These are phyloP conservation scores for Aspergillus haitiensis DNA, from an alignment of 495 filamentous ascomycete species.

Conservation along the genomic window DNA sequence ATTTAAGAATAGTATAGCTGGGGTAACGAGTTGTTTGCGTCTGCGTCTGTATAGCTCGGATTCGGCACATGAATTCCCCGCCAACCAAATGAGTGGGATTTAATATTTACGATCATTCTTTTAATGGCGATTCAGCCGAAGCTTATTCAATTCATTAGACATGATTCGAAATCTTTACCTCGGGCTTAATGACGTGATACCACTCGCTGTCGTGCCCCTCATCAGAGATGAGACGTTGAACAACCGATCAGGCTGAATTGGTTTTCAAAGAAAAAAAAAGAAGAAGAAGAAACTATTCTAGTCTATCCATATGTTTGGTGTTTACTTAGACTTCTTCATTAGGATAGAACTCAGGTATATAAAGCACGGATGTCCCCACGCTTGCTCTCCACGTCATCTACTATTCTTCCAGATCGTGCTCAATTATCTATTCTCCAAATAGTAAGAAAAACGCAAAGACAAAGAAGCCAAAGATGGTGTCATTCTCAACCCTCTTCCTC, in stretches of 20 bases:
- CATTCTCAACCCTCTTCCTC: constrained; percentile 41
- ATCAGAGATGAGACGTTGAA: background rate
- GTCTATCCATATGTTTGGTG: too few relatives aligned
- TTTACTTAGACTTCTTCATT: too few relatives aligned
- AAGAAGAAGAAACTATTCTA: too few relatives aligned
- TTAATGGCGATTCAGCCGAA: too few relatives aligned
- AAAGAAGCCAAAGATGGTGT: constrained; percentile 43
- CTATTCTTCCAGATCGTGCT: background rate
- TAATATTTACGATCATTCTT: too few relatives aligned
- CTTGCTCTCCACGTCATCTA: background rate
- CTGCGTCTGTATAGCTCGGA: too few relatives aligned
- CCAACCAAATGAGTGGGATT: too few relatives aligned
- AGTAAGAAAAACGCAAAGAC: background rate
- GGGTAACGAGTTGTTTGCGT: too few relatives aligned
- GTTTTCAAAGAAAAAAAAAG: too few relatives aligned
- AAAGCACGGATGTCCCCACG: background rate
- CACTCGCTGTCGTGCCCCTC: background rate
- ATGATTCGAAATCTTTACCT: background rate
- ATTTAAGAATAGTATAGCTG: too few relatives aligned
- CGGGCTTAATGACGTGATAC: background rate
- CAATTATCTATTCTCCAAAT: background rate
- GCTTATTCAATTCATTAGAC: background rate
- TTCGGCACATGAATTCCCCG: too few relatives aligned
- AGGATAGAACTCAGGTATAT: background rate
- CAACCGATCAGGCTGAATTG: constrained; percentile 1